Evolutionary conservation across 192 early-diverging fungal genomes (phyloP).

Genomic region (Linnemannia exigua): DNA sequence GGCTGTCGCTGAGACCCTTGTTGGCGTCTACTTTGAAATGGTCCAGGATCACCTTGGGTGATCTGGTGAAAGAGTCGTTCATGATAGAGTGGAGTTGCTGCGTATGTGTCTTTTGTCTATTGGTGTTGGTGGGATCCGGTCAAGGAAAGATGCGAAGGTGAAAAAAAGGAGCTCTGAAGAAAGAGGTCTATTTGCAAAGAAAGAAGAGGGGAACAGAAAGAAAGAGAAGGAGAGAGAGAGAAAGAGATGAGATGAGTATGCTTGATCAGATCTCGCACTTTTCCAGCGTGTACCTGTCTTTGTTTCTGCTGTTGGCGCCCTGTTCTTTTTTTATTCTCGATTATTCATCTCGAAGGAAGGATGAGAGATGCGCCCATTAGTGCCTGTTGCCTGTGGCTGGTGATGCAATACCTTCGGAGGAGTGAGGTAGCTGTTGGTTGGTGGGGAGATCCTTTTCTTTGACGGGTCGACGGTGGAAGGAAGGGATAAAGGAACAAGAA

Average conservation of each 20-base stretch:
- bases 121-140: constrained; percentile 3
- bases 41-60: constrained; percentile 74
- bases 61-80: constrained; percentile 76
- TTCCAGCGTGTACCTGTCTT: constrained; percentile 3
- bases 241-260: background rate
- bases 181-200: background rate
- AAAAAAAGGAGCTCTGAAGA: background rate
- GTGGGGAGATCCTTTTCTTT: constrained; percentile 6
- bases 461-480: constrained; percentile 1
- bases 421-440: background rate
- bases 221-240: background rate
- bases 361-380: background rate
- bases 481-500: constrained; percentile 3
- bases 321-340: background rate
- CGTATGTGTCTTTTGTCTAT: background rate
- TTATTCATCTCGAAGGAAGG: background rate
- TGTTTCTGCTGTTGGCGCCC: no score
- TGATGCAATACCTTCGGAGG: background rate
- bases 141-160: background rate
- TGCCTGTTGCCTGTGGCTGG: background rate
- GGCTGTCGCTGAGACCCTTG: constrained; percentile 74
- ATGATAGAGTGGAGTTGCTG: no score
- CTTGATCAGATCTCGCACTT: background rate
- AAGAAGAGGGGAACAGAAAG: background rate
- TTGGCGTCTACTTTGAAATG: constrained; percentile 75